Evolutionary conservation across 177 flowering plant genomes (phyloP).

Genomic region (Telopea speciosissima): DNA sequence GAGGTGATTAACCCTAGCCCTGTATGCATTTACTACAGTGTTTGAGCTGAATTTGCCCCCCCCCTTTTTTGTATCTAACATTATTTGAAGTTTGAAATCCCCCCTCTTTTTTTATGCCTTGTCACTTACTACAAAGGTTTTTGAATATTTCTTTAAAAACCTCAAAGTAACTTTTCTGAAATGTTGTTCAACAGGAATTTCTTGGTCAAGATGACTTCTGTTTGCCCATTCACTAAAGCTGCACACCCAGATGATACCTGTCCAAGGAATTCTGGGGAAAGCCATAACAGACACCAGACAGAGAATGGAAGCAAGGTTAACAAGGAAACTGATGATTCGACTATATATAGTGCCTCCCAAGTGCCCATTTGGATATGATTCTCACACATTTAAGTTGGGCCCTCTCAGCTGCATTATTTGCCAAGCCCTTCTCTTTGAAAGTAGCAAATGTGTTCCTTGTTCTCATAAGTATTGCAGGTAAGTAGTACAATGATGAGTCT

Average conservation of each 20-base stretch:
- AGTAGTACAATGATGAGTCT: conserved; percentile 14
- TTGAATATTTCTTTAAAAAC: too few relatives aligned
- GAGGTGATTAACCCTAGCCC: too few relatives aligned
- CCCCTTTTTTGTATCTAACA: too few relatives aligned
- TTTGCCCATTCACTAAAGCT: conserved; percentile 42
- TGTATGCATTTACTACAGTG: too few relatives aligned
- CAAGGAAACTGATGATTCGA: conserved; percentile 25
- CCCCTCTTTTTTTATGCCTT: too few relatives aligned
- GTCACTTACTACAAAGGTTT: too few relatives aligned
- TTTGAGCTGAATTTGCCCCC: too few relatives aligned
- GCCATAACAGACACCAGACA: conserved; percentile 22
- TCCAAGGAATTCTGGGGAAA: conserved; percentile 29
- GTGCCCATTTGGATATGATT: conserved; percentile 94
- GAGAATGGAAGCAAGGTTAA: conserved; percentile 25
- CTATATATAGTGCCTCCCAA: conserved; percentile 30
- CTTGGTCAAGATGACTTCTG: conserved; percentile 33
- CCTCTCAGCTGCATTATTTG: conserved; percentile 93
- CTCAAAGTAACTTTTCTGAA: not conserved
- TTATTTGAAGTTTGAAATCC: too few relatives aligned
- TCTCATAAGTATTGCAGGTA: conserved; percentile 93
- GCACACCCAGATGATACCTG: conserved; percentile 44
- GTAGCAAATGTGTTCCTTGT: conserved; percentile 82
- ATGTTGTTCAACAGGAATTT: conserved; percentile 5
- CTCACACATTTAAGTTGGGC: conserved; percentile 80
- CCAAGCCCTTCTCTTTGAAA: conserved; percentile 83